Percentiles rank a stretch among this genome's conserved stretches.
These are phyloP conservation scores for Fusarium praegraminearum DNA, from an alignment of 2,329 filamentous ascomycete species.

Conservation along the genomic window DNA sequence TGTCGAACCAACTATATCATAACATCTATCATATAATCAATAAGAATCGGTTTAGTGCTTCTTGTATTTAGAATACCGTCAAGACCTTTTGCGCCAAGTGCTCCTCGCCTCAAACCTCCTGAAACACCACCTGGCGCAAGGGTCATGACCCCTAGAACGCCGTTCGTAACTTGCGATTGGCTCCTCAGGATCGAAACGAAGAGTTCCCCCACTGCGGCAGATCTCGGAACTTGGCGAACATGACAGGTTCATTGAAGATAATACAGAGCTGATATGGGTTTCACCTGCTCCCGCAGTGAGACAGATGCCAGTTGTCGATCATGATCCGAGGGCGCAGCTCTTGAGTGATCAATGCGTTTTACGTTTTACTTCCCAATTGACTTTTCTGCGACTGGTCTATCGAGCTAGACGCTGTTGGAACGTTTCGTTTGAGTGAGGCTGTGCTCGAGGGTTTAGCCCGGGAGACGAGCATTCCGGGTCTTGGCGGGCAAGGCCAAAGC, in stretches of 20 bases:
- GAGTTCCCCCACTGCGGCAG: not conserved
- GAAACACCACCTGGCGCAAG: slow-evolving; percentile 9
- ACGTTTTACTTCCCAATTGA: not conserved
- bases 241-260: slow-evolving; percentile 2
- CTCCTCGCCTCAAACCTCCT: slow-evolving; percentile 5
- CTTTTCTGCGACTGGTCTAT: not conserved
- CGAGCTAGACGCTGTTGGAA: not conserved
- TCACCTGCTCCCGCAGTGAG: not conserved
- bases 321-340: not conserved
- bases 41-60: not conserved
- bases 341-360: not conserved
- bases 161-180: not conserved
- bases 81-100: not conserved
- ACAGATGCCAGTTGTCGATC: slow-evolving; percentile 7
- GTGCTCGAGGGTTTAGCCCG: slow-evolving; percentile 5
- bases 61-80: not conserved
- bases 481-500: slow-evolving; percentile 51
- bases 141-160: not conserved
- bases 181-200: not conserved
- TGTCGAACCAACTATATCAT: no score
- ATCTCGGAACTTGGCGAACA: slow-evolving; percentile 19
- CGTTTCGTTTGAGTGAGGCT: slow-evolving; percentile 26
- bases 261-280: not conserved
- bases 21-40: not conserved
- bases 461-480: slow-evolving; percentile 19